Evolutionary conservation across 805 yeast genomes (phyloP).

Genomic region (Nakazawaea holstii): DNA sequence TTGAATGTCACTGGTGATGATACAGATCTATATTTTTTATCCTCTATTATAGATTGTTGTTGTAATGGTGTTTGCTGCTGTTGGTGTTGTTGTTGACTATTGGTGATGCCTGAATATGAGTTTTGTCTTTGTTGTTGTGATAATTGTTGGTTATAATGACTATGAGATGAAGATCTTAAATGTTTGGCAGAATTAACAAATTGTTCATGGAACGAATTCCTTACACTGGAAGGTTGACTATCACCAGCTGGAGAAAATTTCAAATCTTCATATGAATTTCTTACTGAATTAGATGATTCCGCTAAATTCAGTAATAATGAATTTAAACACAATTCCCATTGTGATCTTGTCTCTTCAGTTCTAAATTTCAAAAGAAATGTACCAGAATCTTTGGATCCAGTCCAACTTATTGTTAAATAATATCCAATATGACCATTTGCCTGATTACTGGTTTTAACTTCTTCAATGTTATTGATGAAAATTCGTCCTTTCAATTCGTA

Average conservation of each 20-base stretch:
- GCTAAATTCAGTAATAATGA: slow-evolving; percentile 6
- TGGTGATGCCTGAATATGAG: background rate
- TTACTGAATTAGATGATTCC: slow-evolving; percentile 6
- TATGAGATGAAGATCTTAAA: slow-evolving; percentile 9
- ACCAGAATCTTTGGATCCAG: slow-evolving; percentile 84
- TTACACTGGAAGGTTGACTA: slow-evolving; percentile 11
- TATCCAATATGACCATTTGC: slow-evolving; percentile 36
- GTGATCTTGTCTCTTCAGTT: slow-evolving; percentile 75
- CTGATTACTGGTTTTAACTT: slow-evolving; percentile 25
- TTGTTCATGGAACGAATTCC: slow-evolving; percentile 15
- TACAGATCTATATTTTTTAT: slow-evolving; percentile 26
- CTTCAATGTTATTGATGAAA: slow-evolving; percentile 61
- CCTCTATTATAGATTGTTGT: slow-evolving; percentile 11
- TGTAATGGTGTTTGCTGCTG: background rate
- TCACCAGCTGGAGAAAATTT: slow-evolving; percentile 19
- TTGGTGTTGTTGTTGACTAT: background rate
- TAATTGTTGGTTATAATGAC: slow-evolving; percentile 3
- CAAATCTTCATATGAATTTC: slow-evolving; percentile 11
- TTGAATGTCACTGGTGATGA: slow-evolving; percentile 21
- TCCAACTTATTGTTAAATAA: slow-evolving; percentile 67
- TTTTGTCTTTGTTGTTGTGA: slow-evolving; percentile 1
- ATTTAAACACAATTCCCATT: slow-evolving; percentile 73
- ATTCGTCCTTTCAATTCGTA: slow-evolving; percentile 77
- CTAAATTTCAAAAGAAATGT: slow-evolving; percentile 76
- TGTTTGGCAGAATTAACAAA: slow-evolving; percentile 12